Evolutionary conservation across 768 basidiomycete species (phyloP).

Genomic region (Tubosaeta brunneosetosa): DNA sequence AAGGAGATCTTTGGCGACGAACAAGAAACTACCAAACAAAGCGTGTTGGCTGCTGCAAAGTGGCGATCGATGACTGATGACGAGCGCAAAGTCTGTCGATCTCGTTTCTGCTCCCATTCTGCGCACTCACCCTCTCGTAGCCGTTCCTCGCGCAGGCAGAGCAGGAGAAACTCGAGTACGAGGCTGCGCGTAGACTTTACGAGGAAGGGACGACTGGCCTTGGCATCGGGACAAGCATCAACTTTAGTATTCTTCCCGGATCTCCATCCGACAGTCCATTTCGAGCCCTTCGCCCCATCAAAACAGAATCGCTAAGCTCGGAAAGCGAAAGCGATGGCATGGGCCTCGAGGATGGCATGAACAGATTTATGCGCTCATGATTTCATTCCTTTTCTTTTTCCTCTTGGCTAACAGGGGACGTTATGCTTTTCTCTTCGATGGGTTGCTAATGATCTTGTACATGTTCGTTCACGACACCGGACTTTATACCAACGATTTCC

Average conservation of each 20-base stretch:
- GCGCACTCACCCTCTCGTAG: conserved; percentile 37
- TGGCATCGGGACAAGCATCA: conserved; percentile 67
- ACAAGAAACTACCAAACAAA: conserved; percentile 92
- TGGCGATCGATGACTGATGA: conserved; percentile 93
- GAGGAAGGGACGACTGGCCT: conserved; percentile 74
- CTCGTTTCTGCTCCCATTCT: background rate
- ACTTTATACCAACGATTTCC: conserved; percentile 31
- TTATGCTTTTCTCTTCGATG: conserved; percentile 16
- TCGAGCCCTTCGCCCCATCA: conserved; percentile 41
- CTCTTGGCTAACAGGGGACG: conserved; percentile 11
- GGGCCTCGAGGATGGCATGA: conserved; percentile 44
- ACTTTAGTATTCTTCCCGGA: conserved; percentile 74
- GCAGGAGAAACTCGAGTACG: conserved; percentile 93
- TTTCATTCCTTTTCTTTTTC: conserved; percentile 18
- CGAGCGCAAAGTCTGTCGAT: conserved; percentile 73
- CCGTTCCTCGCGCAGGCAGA: conserved; percentile 92
- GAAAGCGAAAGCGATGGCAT: conserved; percentile 70
- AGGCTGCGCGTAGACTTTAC: conserved; percentile 77
- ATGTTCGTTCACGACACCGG: conserved; percentile 28
- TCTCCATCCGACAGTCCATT: conserved; percentile 50
- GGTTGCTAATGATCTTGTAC: conserved; percentile 32
- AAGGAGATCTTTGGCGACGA: conserved; percentile 82
- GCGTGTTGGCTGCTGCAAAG: conserved; percentile 85
- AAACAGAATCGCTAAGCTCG: conserved; percentile 56
- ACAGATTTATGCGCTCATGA: conserved; percentile 35